Evolutionary conservation across 169 alveolate genomes (phyloP), one percentile per base, ranked within the genome.

Genomic region (Neospora caninum): DNA sequence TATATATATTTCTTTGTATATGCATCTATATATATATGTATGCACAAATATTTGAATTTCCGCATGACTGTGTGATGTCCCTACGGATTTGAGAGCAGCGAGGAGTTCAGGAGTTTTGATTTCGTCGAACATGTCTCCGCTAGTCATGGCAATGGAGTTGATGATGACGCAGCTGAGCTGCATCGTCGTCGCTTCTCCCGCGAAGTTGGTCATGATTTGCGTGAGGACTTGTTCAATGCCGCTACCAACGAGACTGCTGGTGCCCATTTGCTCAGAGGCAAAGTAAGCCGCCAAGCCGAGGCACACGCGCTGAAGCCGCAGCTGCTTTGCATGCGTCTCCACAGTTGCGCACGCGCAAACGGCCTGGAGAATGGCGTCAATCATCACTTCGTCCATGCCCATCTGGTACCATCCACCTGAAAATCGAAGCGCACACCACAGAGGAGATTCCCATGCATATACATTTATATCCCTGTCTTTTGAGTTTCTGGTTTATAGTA

Each of bases 231-330:
- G 91, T 20, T 95, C 95, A 38, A 95, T 94, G 42, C 96, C 97
- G 78, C 95, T 93, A 31, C 95, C 96, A 10, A 96, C 96, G 31
- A 96, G 92, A 53, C 96, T 94, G 58, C 95, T 97, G 80, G 92
- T 94, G 93, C 97, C 96, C 91, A 95, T 88, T 91, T 96, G 96
- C 92, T 94, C 97, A 34, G 97, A 94, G 36, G 94, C 96, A 39
- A 96, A 94, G 94, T 96, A 94, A 34, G 95, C 96, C 49, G 95
- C 92, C 43, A 96, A 80, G 69, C 97, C 97, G 53, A 96, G 94
- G 69, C 95, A 95, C 39, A 95, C 96, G 36, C 97, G 94, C 97
- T 95, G 96, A 9, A 96, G 93, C n/a, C 97, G 97, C 53, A 96
- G 93, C 88, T 96, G 97, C 88, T 95, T 95, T 36, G 95, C 96